Percentiles rank a stretch among this genome's conserved stretches.
These are phyloP conservation scores for Pseudozyma flocculosa DNA, from an alignment of 1,284 basidiomycete species.

Conservation along the genomic window DNA sequence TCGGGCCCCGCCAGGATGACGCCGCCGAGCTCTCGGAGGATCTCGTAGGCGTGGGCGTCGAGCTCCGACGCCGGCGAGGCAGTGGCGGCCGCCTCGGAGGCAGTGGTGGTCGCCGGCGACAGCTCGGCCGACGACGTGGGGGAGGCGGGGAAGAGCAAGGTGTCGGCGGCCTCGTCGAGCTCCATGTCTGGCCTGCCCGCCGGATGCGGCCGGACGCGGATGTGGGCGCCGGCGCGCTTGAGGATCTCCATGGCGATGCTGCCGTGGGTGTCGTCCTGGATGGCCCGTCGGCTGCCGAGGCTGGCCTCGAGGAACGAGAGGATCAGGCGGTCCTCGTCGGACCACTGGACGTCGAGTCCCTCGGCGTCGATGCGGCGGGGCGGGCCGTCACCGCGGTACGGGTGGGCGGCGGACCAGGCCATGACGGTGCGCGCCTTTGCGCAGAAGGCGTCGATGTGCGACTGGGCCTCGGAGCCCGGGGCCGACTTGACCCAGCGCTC, in stretches of 20 bases:
- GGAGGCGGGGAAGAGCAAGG: conserved; percentile 3
- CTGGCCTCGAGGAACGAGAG: conserved; percentile 70
- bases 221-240: conserved; percentile 63
- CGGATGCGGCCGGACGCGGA: conserved; percentile 22
- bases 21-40: conserved; percentile 16
- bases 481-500: conserved; percentile 62
- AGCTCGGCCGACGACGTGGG: too few relatives aligned
- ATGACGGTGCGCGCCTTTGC: conserved; percentile 47
- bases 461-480: conserved; percentile 13
- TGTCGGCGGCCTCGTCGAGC: conserved; percentile 4
- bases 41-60: conserved; percentile 5
- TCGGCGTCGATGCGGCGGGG: conserved; percentile 58
- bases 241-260: conserved; percentile 66
- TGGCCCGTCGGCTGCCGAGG: conserved; percentile 65
- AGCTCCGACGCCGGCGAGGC: conserved; percentile 1
- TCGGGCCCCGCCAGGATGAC: conserved; percentile 18
- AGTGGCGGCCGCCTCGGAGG: too few relatives aligned
- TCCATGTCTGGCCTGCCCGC: conserved; percentile 1
- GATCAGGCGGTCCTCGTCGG: conserved; percentile 67
- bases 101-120: too few relatives aligned
- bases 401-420: conserved; percentile 55
- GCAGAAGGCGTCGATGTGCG: conserved; percentile 50
- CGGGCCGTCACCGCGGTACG: conserved; percentile 66
- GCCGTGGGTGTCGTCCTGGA: conserved; percentile 69
- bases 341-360: conserved; percentile 61